Base-by-base conservation (phyloP, 2,329 filamentous ascomycete genomes). In the Fusarium sacchari region DNA sequence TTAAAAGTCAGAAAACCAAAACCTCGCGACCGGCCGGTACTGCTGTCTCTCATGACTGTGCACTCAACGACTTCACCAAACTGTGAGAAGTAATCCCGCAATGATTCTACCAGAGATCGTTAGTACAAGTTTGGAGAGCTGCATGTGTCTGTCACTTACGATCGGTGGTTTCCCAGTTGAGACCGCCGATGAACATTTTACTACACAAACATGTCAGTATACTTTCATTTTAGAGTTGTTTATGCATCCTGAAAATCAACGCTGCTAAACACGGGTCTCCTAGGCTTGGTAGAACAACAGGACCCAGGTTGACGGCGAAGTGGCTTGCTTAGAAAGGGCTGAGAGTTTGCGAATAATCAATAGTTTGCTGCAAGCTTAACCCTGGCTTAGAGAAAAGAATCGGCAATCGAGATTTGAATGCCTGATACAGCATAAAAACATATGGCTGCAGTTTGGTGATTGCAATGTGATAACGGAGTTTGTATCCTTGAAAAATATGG, bases 151-250 rank as follows among this genome's bases (percentile, higher is more conserved):
- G 42, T 34, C 39, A 85, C 95, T 88, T 91, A 98, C 96, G 92
- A 86, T 98, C 96, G 63, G 96, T 98, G 22, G 96, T 99, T 84
- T 99, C 96, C 96, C 96, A 99, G 81, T 99, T 99, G 62, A 99
- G 86, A 44, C 96, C 96, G 79, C 96, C 96, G 83, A 99, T 99
- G 79, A 99, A 99, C 96, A 99, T 99, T 87, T 99, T 99, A 80
- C 96, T 99, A 85, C 79, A 49, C 50, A 43, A 53, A 62, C 55
- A 57, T 63, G 69, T 78, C 64, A 78, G 77, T 58, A 67, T 52
- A n/a, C 28, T 43, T 52, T n/a, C 43, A 26, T 36, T 59, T 52
- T 39, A 22, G 30, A 40, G 28, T 64, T 60, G 49, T 49, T 57
- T 40, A 57, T 56, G 65, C 36, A 57, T 66, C 53, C 47, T 67